Evolutionary conservation across 2,329 filamentous ascomycete species (phyloP).

Genomic region (Cladosporium sp.): DNA sequence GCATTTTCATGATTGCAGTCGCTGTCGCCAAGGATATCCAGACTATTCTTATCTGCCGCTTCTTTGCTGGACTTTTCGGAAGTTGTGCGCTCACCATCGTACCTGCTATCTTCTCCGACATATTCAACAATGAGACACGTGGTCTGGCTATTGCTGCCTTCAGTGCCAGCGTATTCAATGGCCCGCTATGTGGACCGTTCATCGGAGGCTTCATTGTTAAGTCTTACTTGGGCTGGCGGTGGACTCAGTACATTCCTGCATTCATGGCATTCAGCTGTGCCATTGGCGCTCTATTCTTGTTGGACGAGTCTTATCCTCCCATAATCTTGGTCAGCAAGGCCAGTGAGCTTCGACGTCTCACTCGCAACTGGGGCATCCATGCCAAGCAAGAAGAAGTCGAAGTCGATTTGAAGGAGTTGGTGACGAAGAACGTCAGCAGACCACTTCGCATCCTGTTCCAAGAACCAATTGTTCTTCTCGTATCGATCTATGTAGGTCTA

Average conservation of each 20-base stretch:
- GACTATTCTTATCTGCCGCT: constrained; percentile 41
- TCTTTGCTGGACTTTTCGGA: constrained; percentile 40
- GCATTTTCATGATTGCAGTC: constrained; percentile 51
- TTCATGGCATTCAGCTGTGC: constrained; percentile 59
- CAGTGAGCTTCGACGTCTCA: constrained; percentile 54
- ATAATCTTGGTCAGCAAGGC: constrained; percentile 60
- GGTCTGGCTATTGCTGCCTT: constrained; percentile 40
- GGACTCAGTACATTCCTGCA: constrained; percentile 51
- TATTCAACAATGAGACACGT: constrained; percentile 34
- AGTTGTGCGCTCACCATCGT: constrained; percentile 48
- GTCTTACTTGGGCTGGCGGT: constrained; percentile 50
- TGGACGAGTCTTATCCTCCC: constrained; percentile 60
- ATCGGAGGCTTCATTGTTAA: constrained; percentile 37
- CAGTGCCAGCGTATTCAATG: constrained; percentile 36
- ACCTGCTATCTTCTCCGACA: constrained; percentile 48
- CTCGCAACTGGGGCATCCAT: constrained; percentile 62
- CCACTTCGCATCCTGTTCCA: constrained; percentile 52
- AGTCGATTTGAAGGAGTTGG: constrained; percentile 38
- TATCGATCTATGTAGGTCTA: constrained; percentile 42
- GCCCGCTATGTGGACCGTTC: constrained; percentile 36
- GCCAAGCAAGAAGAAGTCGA: constrained; percentile 48
- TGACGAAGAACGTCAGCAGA: constrained; percentile 39
- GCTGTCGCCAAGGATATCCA: constrained; percentile 41
- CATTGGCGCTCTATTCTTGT: constrained; percentile 52
- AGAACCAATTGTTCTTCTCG: constrained; percentile 51